phyloP scores from a whole-genome alignment of 192 early-diverging fungal genomes.

The Umbelopsis sp. region DNA sequence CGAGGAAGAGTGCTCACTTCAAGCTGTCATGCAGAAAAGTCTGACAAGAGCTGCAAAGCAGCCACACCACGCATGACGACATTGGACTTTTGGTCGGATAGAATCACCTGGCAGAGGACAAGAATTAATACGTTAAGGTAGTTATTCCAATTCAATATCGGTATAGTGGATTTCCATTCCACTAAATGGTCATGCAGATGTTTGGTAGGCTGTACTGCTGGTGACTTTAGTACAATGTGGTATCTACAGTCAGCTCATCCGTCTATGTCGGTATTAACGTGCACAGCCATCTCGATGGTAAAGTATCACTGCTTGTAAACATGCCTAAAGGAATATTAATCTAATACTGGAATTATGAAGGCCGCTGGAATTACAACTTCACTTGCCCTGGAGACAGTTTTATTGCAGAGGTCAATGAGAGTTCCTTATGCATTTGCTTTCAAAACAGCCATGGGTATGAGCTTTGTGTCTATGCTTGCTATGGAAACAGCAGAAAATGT shows the following conservation, averaged over 20 bases:
- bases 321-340: neutral
- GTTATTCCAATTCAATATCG: neutral
- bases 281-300: conserved; percentile 48
- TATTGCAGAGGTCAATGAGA: conserved; percentile 40
- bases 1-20: neutral
- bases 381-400: conserved; percentile 48
- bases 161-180: neutral
- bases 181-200: conserved; percentile 29
- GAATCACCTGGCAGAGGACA: conserved; percentile 43
- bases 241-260: conserved; percentile 52
- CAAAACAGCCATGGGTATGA: conserved; percentile 61
- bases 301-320: neutral
- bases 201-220: conserved; percentile 53
- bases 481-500: conserved; percentile 58
- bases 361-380: conserved; percentile 50
- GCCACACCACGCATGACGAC: neutral
- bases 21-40: neutral
- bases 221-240: conserved; percentile 54
- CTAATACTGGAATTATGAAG: conserved; percentile 7
- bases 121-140: conserved; percentile 45
- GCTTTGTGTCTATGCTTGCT: conserved; percentile 53
- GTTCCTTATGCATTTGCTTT: conserved; percentile 36
- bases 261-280: conserved; percentile 37
- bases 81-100: conserved; percentile 41
- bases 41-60: neutral